Evolutionary conservation across 768 basidiomycete genomes (phyloP), one percentile per base, ranked within the genome.

Genomic region (Chlorophyllum brunneum): DNA sequence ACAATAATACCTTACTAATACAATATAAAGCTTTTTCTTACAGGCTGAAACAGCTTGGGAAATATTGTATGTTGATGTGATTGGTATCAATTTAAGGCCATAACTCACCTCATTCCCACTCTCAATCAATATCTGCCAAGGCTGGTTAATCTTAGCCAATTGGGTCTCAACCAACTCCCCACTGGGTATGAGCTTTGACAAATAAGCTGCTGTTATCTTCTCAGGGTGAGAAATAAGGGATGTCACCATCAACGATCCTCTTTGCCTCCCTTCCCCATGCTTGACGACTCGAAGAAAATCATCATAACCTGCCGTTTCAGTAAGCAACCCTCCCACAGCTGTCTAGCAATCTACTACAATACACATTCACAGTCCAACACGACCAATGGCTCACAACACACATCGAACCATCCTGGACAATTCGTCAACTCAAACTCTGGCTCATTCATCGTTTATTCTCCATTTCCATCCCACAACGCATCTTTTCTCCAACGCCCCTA

Each of bases 311-410:
- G 56, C 30, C 51, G 56, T 7, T 57, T 57, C 48, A 45, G 56
- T 57, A 47, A 16, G 56, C 18, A 16, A 46, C 38, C 16, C 7
- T 23, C 38, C 22, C 7, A 11, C 33, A 23, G 27, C 27, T 9
- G 15, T 30, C 20, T 29, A 51, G 55, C 18, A 43, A 15, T 1
- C 49, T 15, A n/a, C 44, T 9, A 33, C 29, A 34, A 34, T 52
- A 48, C 27, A 44, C 40, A 41, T 29, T 55, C 42, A 31, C 3
- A 55, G 86, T 89, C 20, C 79, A 83, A 0, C 78, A 82, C 58
- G 88, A 90, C 65, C 86, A 87, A 67, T 90, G 87, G 86, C 69
- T 88, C 40, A 69, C 82, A n/a, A 86, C 86, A 10, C 83, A 85
- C 61, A 62, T 86, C 61, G 78, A 83, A 54, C 71, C 79, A 2